Evolutionary conservation across 257 asterid species (phyloP), one percentile per base, ranked within the genome.

Genomic region (Coffea canephora): DNA sequence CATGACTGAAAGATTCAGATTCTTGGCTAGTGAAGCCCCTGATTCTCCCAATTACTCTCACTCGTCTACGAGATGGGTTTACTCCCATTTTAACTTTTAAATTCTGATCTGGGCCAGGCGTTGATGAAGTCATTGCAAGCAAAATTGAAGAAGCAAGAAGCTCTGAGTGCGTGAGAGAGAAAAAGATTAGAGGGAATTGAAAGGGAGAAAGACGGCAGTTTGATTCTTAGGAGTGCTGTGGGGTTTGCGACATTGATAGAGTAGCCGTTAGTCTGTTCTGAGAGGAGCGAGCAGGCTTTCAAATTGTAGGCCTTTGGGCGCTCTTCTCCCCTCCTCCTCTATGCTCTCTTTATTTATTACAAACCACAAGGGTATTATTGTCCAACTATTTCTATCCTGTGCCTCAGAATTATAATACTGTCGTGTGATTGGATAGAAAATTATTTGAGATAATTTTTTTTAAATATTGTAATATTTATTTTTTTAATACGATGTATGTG

Each of bases 41-140:
- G 13, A 92, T 83, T 82, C 79, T 92, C 4, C 97, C 97, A 0
- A 92, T 75, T 64, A 94, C 71, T 80, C 95, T 88, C 23, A 90
- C 92, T 39, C 78, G 57, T 52, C 19, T 87, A 18, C 75, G 78
- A 43, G 90, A 82, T 31, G 87, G 81, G 71, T 74, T 80, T 5
- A 83, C 70, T 68, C 75, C 69, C 64, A 36, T 71, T 36, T 8
- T 76, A 10, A 82, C 68, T 79, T 84, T 85, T 15, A 41, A 74
- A 15, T 76, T 19, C 1, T 6, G 80, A 50, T 25, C 81, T 46
- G 61, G 67, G 77, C 81, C 91, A 25, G 83, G 81, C 59, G 83
- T 76, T 31, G 76, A 46, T n/a, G 87, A 75, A 78, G 77, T 91
- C 89, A 87, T 89, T 52, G 18, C 77, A 67, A 52, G 19, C 8